These are phyloP conservation scores for Telfairia occidentalis DNA, from an alignment of 331 rosid genomes.

Conservation along the genomic window DNA sequence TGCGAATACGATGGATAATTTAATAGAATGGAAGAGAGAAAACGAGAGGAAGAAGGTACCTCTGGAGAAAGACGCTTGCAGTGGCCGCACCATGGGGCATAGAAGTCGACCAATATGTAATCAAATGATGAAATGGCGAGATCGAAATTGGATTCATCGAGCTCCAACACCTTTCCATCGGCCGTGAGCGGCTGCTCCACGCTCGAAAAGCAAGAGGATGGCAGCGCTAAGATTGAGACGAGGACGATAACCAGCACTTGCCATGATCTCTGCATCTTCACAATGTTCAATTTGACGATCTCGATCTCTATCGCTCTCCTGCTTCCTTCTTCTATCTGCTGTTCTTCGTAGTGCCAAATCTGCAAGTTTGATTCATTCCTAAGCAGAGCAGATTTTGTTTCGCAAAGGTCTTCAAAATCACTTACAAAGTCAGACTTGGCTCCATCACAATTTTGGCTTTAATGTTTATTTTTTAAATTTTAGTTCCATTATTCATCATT, in stretches of 20 bases:
- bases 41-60: slow-evolving; percentile 16
- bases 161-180: slow-evolving; percentile 44
- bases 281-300: neutral
- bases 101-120: slow-evolving; percentile 37
- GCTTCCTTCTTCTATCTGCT: neutral
- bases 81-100: slow-evolving; percentile 64
- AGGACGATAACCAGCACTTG: neutral
- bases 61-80: slow-evolving; percentile 57
- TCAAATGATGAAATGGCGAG: slow-evolving; percentile 40
- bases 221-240: neutral
- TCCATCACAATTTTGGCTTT: neutral
- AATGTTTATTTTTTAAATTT: neutral
- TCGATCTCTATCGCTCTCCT: neutral
- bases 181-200: slow-evolving; percentile 15
- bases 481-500: neutral
- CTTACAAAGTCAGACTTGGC: neutral
- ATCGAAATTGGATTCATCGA: slow-evolving; percentile 49
- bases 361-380: neutral
- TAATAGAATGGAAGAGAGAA: neutral
- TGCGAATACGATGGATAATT: neutral
- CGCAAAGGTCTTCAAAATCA: neutral
- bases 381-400: neutral
- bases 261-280: slow-evolving; percentile 9
- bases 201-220: slow-evolving; percentile 7
- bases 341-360: neutral